Base-by-base conservation (phyloP, 2,329 filamentous ascomycete species). In the Coleophoma eucalyptorum region DNA sequence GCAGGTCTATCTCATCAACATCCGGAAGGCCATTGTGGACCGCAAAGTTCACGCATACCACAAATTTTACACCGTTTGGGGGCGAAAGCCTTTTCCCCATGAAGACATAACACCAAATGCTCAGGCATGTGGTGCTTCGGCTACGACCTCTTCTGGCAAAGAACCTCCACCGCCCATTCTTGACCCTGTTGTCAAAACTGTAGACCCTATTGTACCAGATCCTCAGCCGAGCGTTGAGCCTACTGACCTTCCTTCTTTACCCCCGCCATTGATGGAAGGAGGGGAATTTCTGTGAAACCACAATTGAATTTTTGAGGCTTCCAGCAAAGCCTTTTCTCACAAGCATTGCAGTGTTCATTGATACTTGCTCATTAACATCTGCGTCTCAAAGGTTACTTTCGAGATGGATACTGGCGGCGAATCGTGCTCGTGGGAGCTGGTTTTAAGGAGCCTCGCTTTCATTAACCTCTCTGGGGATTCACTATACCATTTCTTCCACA, bases 31-130 rank as follows among this genome's bases (percentile, higher is more conserved):
- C n/a, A 44, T 55, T 19, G 21, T 15, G 12, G 53, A 55, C 48
- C 44, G 38, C 13, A 38, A 48, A 33, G 51, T 55, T 12, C 53
- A 55, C 31, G 48, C 46, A 6, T 55, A 55, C 41, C 48, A 50
- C 32, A 50, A 48, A 32, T 42, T 55, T 32, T 49, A 50, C 44
- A 51, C 52, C 2, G 51, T 55, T 3, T 53, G 50, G 51, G 53
- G 51, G 6, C 38, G 53, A 3, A 55, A 55, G 44, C 50, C 50
- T 8, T 11, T 20, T 21, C 20, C 20, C n/a, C 19, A 26, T 16
- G 42, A 44, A 44, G n/a, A n/a, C 12, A 20, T 44, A 11, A 26
- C 16, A 7, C 42, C 42, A 16, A 13, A 12, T 6, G 42, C 20
- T 11, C 13, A 20, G 15, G 13, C 42, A 8, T 13, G n/a, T 42